Evolutionary conservation across 106 monocot species (phyloP).

Genomic region (Dendrobium huoshanense): DNA sequence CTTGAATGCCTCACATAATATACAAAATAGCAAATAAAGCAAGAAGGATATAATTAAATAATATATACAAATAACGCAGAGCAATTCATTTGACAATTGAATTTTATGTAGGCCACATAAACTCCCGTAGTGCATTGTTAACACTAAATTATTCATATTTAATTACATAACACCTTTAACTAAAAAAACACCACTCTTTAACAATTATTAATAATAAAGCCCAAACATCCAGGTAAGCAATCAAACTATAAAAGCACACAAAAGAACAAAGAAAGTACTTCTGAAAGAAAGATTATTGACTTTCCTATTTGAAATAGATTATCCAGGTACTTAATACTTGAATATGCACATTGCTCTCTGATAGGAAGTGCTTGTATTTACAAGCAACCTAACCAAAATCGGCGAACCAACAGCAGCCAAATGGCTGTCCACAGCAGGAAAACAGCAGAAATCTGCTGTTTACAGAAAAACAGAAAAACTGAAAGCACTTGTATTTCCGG

Average conservation of each 20-base stretch:
- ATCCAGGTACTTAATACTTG: background rate
- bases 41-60: background rate
- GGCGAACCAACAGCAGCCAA: no score
- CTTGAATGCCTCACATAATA: background rate
- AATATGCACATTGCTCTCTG: background rate
- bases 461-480: no score
- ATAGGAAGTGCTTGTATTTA: no score
- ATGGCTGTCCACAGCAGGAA: no score
- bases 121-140: background rate
- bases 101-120: no score
- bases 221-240: background rate
- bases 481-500: no score
- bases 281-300: background rate
- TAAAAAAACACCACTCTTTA: background rate
- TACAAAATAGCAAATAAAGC: background rate
- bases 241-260: background rate
- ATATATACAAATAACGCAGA: background rate
- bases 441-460: no score
- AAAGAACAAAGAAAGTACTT: background rate
- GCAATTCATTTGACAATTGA: no score
- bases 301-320: background rate
- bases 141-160: background rate
- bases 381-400: no score
- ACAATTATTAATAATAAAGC: background rate
- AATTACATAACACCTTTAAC: constrained; percentile 1